A percentile compares a stretch with the other conserved stretches of the same genome.
phyloP scores from a whole-genome alignment of 2,329 filamentous ascomycete genomes.

The Neoarthrinium moseri region DNA sequence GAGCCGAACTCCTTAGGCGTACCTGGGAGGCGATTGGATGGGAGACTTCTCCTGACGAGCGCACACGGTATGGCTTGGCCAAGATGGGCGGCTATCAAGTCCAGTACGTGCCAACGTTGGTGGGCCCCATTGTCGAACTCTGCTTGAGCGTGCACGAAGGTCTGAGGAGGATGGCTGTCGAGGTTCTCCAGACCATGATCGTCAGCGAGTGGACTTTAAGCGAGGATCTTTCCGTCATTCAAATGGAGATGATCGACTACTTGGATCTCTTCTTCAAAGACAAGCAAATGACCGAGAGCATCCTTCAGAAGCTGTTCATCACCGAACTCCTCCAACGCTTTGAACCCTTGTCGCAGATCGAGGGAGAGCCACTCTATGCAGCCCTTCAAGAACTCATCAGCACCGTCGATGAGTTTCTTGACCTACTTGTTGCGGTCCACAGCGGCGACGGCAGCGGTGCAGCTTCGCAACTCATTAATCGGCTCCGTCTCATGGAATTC shows the following conservation, averaged over 20 bases:
- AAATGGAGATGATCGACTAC: conserved; percentile 95
- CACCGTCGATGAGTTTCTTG: conserved; percentile 86
- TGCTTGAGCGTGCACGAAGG: conserved; percentile 95
- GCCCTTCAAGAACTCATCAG: conserved; percentile 77
- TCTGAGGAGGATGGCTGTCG: conserved; percentile 82
- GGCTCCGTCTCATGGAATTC: conserved; percentile 90
- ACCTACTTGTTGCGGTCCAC: conserved; percentile 87
- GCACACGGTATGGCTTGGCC: conserved; percentile 70
- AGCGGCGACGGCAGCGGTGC: conserved; percentile 72
- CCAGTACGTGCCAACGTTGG: conserved; percentile 91
- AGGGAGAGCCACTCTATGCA: conserved; percentile 71
- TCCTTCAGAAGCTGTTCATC: conserved; percentile 90
- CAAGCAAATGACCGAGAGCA: conserved; percentile 82
- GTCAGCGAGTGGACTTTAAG: conserved; percentile 97
- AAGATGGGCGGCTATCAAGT: conserved; percentile 97
- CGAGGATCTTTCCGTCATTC: conserved; percentile 85
- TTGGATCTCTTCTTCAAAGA: conserved; percentile 88
- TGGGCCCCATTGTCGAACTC: conserved; percentile 87
- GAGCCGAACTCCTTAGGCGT: conserved; percentile 78
- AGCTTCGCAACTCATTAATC: conserved; percentile 81
- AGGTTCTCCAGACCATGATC: conserved; percentile 96
- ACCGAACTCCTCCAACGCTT: conserved; percentile 82
- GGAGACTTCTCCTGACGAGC: conserved; percentile 83
- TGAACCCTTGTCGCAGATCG: conserved; percentile 62
- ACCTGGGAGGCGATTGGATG: conserved; percentile 97